Conservation (phyloP, 768 basidiomycete genomes). For the Lactifluus rugatus region DNA sequence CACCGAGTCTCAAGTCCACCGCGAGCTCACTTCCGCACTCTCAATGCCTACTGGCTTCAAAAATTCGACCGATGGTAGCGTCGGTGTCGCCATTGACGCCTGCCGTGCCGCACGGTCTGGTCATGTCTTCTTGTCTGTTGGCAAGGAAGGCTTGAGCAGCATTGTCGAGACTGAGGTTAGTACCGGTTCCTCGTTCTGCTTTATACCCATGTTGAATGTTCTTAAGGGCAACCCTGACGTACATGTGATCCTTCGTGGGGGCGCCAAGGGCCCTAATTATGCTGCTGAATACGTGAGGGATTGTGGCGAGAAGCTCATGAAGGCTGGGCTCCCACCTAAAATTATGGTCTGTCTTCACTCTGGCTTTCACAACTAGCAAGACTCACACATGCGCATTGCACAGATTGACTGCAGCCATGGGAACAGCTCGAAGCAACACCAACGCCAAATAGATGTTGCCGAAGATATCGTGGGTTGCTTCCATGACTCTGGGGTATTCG, state of each 20-base stretch:
- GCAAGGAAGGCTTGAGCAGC: slow-evolving; percentile 90
- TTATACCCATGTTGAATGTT: neutral
- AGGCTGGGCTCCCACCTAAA: slow-evolving; percentile 67
- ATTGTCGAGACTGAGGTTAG: slow-evolving; percentile 86
- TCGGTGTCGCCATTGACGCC: slow-evolving; percentile 89
- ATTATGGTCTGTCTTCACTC: slow-evolving; percentile 58
- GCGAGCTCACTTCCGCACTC: slow-evolving; percentile 78
- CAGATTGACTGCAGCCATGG: slow-evolving; percentile 97
- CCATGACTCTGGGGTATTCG: slow-evolving; percentile 4
- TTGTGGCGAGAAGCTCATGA: slow-evolving; percentile 61
- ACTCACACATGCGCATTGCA: neutral
- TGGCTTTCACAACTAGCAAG: neutral
- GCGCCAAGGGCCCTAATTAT: slow-evolving; percentile 85
- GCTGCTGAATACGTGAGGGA: slow-evolving; percentile 68
- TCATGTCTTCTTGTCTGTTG: slow-evolving; percentile 94
- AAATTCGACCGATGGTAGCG: slow-evolving; percentile 91
- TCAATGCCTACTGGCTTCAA: slow-evolving; percentile 98
- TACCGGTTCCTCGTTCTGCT: neutral
- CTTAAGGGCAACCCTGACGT: slow-evolving; percentile 79
- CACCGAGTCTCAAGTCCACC: slow-evolving; percentile 88
- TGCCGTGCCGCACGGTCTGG: slow-evolving; percentile 85
- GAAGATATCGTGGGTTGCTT: slow-evolving; percentile 69
- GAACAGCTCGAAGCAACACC: slow-evolving; percentile 87
- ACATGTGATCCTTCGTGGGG: slow-evolving; percentile 91
- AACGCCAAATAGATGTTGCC: slow-evolving; percentile 80